Evolutionary conservation across 2,329 filamentous ascomycete species (phyloP).

Genomic region (Aspergillus aculeatinus): DNA sequence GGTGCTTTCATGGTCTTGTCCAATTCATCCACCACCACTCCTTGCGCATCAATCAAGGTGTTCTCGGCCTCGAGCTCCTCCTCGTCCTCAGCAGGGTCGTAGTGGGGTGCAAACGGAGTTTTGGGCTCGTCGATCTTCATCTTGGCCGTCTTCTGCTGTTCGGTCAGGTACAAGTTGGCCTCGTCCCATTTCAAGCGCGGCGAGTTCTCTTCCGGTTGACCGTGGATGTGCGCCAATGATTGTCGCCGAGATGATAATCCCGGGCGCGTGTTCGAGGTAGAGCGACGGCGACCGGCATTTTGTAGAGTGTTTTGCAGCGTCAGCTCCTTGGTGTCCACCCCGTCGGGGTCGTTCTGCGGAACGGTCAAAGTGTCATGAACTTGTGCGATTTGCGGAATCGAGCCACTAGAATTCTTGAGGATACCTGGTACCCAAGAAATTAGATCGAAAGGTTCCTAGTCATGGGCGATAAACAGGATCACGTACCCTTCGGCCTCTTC

Average conservation of each 20-base stretch:
- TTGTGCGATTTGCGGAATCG: slow-evolving; percentile 61
- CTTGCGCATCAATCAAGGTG: slow-evolving; percentile 64
- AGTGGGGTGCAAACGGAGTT: slow-evolving; percentile 90
- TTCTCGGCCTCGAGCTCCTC: slow-evolving; percentile 56
- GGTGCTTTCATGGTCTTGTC: slow-evolving; percentile 50
- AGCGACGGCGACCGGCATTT: slow-evolving; percentile 86
- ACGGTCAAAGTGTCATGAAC: slow-evolving; percentile 38
- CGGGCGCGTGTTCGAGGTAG: slow-evolving; percentile 69
- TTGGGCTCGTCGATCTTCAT: slow-evolving; percentile 99
- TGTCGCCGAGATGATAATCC: slow-evolving; percentile 68
- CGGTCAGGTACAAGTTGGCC: slow-evolving; percentile 93
- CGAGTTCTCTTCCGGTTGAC: slow-evolving; percentile 58
- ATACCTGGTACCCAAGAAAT: slow-evolving; percentile 64
- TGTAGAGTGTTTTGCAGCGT: slow-evolving; percentile 91
- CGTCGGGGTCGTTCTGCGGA: slow-evolving; percentile 44
- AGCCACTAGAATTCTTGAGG: slow-evolving; percentile 72
- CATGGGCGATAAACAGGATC: not conserved
- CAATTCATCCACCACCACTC: slow-evolving; percentile 67
- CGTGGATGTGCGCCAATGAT: slow-evolving; percentile 55
- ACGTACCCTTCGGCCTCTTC: slow-evolving; percentile 44
- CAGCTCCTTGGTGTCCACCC: slow-evolving; percentile 72
- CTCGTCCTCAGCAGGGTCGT: slow-evolving; percentile 85
- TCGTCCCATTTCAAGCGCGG: slow-evolving; percentile 97
- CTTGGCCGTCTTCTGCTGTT: slow-evolving; percentile 89
- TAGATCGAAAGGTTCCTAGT: not conserved